Conservation (phyloP, 306 rosid genomes). For the Gastrolobium villosum region DNA sequence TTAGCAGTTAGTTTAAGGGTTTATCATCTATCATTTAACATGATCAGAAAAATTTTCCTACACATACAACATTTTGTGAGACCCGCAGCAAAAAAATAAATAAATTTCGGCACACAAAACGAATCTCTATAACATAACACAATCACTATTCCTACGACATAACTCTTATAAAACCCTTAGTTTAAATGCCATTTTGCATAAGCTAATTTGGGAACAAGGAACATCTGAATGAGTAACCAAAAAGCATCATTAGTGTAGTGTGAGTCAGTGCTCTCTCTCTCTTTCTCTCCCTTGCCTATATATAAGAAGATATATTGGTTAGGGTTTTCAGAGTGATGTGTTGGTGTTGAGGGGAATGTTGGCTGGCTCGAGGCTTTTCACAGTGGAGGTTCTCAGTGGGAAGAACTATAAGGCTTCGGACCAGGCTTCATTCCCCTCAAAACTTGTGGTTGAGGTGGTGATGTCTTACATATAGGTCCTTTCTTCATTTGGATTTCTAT, state of each 20-base stretch:
- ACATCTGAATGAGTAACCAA: constrained; percentile 50
- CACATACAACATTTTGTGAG: no score
- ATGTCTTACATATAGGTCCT: neutral
- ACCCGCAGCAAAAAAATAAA: no score
- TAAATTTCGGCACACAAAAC: no score
- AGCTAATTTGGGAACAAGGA: constrained; percentile 54
- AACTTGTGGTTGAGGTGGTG: neutral
- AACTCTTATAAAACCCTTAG: no score
- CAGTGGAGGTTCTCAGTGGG: constrained; percentile 34
- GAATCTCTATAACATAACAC: no score
- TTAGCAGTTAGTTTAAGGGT: constrained; percentile 41
- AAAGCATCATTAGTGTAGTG: constrained; percentile 44
- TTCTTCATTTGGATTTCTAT: neutral
- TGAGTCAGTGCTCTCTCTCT: constrained; percentile 53
- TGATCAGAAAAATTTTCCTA: no score
- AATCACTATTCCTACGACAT: no score
- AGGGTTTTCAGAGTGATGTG: constrained; percentile 58
- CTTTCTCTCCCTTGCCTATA: constrained; percentile 41
- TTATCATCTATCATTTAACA: no score
- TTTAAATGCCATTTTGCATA: constrained; percentile 57
- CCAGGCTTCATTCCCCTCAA: constrained; percentile 97
- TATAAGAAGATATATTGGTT: constrained; percentile 49
- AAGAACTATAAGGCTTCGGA: constrained; percentile 72
- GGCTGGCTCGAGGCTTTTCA: constrained; percentile 90
- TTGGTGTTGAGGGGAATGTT: constrained; percentile 79